Evolutionary conservation across 441 rosid species (phyloP), one percentile per base, ranked within the genome.

Genomic region (Jatropha podagrica): DNA sequence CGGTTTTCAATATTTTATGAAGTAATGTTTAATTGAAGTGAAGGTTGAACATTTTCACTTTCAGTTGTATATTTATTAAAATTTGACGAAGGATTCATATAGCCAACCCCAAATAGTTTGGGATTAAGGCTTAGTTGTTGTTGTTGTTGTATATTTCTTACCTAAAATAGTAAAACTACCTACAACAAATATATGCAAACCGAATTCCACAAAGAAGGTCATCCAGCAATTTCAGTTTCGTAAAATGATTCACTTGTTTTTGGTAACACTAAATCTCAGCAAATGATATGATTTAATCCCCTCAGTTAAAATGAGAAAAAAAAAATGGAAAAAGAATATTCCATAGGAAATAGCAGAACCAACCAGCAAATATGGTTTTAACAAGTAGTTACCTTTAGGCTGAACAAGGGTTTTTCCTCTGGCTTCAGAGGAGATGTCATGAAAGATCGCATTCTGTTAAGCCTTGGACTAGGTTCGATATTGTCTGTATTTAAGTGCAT

Each of bases 321-420:
- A 38, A 12, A 13, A 7, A 41, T 3, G 40, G 20, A 18, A 17
- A 46, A 11, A 61, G 13, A 8, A 65, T 56, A 20, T 49, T 44
- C 9, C 40, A 69, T 32, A 55, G 3, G 64, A 54, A 67, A 61
- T 46, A 71, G 58, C 60, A 51, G n/a, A 42, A 40, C 56, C 20
- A 49, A 37, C 59, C 44, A 49, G 7, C 11, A 5, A 49, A 42
- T 44, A 14, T 3, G 32, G 37, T 44, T 65, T 55, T 68, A 56
- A 68, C 40, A 60, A 69, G 13, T 37, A 69, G 79, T 82, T 84
- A 90, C 99, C 93, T 91, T 95, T 70, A 92, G 72, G 81, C 90
- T 88, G 80, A 75, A 86, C 68, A 95, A 74, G 18, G 81, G 81
- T 76, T 88, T 93, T 71, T 88, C 91, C 74, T 71, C 37, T 51